These are phyloP conservation scores for Cercospora nicotianae DNA, from an alignment of 2,329 filamentous ascomycete species.

Conservation along the genomic window DNA sequence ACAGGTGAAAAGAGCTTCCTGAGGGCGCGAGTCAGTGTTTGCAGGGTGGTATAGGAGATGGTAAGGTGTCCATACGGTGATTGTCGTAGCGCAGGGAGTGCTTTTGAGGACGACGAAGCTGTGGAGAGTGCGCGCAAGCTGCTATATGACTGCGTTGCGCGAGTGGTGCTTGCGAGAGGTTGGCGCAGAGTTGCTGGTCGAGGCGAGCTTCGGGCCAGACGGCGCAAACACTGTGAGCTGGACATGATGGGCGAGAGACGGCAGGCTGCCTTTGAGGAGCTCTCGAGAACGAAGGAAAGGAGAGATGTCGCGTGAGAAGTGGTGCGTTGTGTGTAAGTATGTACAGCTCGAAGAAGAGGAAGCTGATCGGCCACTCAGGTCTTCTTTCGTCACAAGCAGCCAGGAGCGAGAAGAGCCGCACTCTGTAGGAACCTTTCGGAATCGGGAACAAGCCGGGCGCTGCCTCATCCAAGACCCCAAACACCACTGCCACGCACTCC, in stretches of 20 bases:
- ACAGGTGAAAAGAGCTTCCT: conserved; percentile 34
- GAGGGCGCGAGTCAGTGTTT: conserved; percentile 25
- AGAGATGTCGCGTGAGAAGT: conserved; percentile 14
- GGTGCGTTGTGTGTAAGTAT: conserved; percentile 9
- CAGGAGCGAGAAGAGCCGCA: not conserved
- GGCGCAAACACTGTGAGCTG: conserved; percentile 42
- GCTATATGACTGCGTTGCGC: conserved; percentile 28
- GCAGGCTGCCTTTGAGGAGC: conserved; percentile 32
- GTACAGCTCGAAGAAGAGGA: conserved; percentile 14
- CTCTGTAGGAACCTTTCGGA: not conserved
- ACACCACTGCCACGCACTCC: not conserved
- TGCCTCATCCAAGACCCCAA: not conserved
- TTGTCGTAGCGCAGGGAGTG: conserved; percentile 23
- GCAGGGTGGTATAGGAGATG: not conserved
- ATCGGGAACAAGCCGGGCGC: conserved; percentile 1
- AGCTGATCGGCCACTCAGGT: not conserved
- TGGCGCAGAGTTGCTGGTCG: conserved; percentile 35
- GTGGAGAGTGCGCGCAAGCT: conserved; percentile 29
- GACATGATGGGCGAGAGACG: conserved; percentile 38
- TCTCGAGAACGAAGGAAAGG: conserved; percentile 21
- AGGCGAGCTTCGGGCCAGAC: conserved; percentile 34
- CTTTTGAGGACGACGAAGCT: conserved; percentile 25
- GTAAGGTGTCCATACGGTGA: conserved; percentile 24
- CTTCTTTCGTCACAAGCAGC: conserved; percentile 10
- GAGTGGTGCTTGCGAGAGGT: conserved; percentile 29